These are phyloP conservation scores for Allomyces javanicus DNA, from an alignment of 192 early-diverging fungal species.

Conservation along the genomic window DNA sequence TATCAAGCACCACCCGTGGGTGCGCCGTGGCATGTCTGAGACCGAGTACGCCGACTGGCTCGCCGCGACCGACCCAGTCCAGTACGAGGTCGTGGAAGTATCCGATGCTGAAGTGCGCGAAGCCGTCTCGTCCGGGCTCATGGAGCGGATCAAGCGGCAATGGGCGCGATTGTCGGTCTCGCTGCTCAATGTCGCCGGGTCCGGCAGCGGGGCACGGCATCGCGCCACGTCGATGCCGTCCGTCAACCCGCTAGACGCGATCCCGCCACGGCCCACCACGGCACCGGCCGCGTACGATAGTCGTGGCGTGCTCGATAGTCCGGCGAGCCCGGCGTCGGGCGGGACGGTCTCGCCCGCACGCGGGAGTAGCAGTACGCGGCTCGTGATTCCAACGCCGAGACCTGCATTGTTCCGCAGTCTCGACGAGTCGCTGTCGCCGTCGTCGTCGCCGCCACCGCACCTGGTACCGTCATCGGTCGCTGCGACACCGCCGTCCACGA, in stretches of 20 bases:
- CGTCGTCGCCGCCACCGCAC: no score
- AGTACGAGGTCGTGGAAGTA: constrained; percentile 47
- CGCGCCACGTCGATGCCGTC: neutral
- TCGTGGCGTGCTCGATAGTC: no score
- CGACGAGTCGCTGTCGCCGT: no score
- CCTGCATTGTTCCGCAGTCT: no score
- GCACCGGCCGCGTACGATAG: neutral
- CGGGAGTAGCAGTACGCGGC: no score
- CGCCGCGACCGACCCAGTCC: constrained; percentile 50
- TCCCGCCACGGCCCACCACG: neutral
- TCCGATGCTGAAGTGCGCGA: constrained; percentile 59
- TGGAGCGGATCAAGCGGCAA: neutral
- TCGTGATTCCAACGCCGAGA: no score
- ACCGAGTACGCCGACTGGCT: constrained; percentile 45
- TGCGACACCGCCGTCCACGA: no score
- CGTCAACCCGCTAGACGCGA: neutral
- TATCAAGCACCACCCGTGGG: constrained; percentile 88
- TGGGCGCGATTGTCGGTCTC: neutral
- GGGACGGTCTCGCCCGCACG: no score
- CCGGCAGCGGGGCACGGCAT: neutral
- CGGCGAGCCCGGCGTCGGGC: no score
- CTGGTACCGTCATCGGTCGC: no score
- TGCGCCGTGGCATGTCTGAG: constrained; percentile 42
- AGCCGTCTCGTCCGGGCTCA: constrained; percentile 20
- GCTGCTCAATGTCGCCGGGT: neutral